These are phyloP conservation scores for Periconia macrospinosa DNA, from an alignment of 2,329 filamentous ascomycete genomes.

Conservation along the genomic window DNA sequence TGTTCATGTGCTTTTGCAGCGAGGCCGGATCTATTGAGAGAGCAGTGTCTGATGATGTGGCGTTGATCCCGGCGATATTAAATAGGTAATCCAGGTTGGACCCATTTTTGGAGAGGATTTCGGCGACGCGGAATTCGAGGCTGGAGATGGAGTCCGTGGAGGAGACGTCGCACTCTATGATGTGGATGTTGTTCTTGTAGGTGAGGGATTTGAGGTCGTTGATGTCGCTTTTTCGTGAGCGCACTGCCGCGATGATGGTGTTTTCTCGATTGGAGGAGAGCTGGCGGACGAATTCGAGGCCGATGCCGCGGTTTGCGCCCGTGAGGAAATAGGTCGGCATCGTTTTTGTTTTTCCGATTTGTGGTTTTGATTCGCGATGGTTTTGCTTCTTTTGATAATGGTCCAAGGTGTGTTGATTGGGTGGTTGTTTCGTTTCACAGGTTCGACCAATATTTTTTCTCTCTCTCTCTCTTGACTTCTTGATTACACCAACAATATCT, in stretches of 20 bases:
- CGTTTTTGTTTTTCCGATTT: constrained; percentile 1
- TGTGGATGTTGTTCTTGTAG: constrained; percentile 35
- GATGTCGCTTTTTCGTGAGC: constrained; percentile 35
- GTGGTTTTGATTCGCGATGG: background rate
- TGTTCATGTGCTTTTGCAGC: constrained; percentile 45
- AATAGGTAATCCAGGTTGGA: constrained; percentile 47
- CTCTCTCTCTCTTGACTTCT: too few species aligned
- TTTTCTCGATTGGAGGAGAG: constrained; percentile 32
- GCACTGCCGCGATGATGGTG: constrained; percentile 46
- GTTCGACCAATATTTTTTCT: background rate
- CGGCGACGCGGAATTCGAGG: constrained; percentile 39
- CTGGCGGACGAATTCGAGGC: constrained; percentile 35
- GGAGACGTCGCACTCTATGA: constrained; percentile 46
- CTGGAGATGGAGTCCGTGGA: constrained; percentile 32
- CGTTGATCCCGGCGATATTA: constrained; percentile 49
- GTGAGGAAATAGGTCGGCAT: constrained; percentile 39
- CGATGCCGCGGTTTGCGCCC: constrained; percentile 35
- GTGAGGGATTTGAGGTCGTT: constrained; percentile 30
- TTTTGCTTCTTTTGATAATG: background rate
- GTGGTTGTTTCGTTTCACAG: background rate
- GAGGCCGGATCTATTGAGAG: constrained; percentile 43
- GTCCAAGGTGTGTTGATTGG: background rate
- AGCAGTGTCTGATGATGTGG: constrained; percentile 39
- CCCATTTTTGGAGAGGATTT: constrained; percentile 34
- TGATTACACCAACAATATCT: too few species aligned